Base-by-base conservation (phyloP, 2,329 filamentous ascomycete genomes). In the Arthrobotrys entomopaga region DNA sequence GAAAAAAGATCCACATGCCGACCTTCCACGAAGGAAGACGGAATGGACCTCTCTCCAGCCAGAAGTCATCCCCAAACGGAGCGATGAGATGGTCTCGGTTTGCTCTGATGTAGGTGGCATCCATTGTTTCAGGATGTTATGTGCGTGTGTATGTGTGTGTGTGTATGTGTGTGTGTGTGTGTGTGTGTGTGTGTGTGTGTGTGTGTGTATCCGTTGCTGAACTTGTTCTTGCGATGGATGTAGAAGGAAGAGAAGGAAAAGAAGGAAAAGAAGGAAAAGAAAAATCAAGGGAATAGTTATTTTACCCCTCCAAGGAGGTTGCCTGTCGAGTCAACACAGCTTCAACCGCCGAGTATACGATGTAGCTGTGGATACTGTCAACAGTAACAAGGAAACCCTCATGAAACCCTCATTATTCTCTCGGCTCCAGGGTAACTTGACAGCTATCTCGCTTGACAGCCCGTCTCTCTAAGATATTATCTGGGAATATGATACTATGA, bases 201-300 rank as follows among this genome's bases (percentile, higher is more conserved):
- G 46, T 15, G 48, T n/a, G n/a, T n/a, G 40, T 60, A 67, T 67
- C 64, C 64, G 64, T 53, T 46, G 63, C 63, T 66, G 43, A 59
- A 20, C 43, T 56, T 34, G 40, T 60, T 59, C 40, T 46, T 16
- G 19, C 34, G 38, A 22, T 52, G 65, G 65, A 69, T 69, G 65
- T 16, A 42, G 56, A 56, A 57, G 40, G 40, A 69, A 53, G 10
- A 57, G 29, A 40, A 61, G 59, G 34, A 49, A 60, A 67, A 48
- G 24, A 48, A 20, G 20, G 24, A 50, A 42, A 34, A 22, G 20
- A 6, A 16, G 46, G 13, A 46, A 46, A 19, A 16, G 3, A 19
- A 19, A 46, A 13, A 46, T 34, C 29, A 10, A 8, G 7, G 10
- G 29, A 34, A 8, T 34, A 5, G 10, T 3, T 34, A 34, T 34